These are phyloP conservation scores for Rutstroemia sp. DNA, from an alignment of 2,329 filamentous ascomycete genomes.

Conservation along the genomic window DNA sequence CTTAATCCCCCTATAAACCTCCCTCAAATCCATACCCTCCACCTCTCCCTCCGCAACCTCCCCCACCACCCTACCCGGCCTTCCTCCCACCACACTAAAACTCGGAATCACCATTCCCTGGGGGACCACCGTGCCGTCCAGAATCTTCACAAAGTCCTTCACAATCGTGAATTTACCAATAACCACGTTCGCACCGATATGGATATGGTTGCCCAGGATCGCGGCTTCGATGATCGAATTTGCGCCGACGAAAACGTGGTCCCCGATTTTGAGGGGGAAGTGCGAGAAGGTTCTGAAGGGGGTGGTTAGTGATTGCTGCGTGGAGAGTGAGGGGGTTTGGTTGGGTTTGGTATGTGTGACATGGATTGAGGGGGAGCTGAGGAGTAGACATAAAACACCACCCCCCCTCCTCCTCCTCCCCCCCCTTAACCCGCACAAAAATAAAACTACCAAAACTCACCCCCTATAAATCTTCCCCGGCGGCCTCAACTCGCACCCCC, in stretches of 20 bases:
- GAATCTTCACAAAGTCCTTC: slow-evolving; percentile 84
- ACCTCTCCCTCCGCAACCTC: slow-evolving; percentile 68
- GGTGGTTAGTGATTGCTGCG: neutral
- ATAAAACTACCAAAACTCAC: slow-evolving; percentile 22
- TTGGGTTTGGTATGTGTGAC: too few species aligned
- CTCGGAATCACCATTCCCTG: slow-evolving; percentile 87
- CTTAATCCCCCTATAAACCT: slow-evolving; percentile 56
- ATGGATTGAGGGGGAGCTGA: neutral
- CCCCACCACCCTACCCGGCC: slow-evolving; percentile 71
- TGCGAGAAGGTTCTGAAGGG: slow-evolving; percentile 54
- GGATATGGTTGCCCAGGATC: slow-evolving; percentile 75
- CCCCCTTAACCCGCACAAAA: slow-evolving; percentile 9
- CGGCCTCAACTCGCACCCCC: slow-evolving; percentile 70
- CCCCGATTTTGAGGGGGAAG: slow-evolving; percentile 85
- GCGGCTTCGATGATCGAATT: slow-evolving; percentile 74
- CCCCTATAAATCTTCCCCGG: slow-evolving; percentile 78
- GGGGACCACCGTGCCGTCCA: slow-evolving; percentile 79
- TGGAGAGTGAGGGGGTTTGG: too few species aligned
- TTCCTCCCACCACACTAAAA: slow-evolving; percentile 83
- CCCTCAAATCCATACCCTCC: slow-evolving; percentile 56
- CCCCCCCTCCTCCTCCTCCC: too few species aligned
- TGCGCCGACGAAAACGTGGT: slow-evolving; percentile 85
- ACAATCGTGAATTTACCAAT: slow-evolving; percentile 84
- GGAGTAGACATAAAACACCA: too few species aligned
- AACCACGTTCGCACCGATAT: slow-evolving; percentile 70